Evolutionary conservation across 805 yeast species (phyloP), one percentile per base, ranked within the genome.

Genomic region (Scheffersomyces stipitis): DNA sequence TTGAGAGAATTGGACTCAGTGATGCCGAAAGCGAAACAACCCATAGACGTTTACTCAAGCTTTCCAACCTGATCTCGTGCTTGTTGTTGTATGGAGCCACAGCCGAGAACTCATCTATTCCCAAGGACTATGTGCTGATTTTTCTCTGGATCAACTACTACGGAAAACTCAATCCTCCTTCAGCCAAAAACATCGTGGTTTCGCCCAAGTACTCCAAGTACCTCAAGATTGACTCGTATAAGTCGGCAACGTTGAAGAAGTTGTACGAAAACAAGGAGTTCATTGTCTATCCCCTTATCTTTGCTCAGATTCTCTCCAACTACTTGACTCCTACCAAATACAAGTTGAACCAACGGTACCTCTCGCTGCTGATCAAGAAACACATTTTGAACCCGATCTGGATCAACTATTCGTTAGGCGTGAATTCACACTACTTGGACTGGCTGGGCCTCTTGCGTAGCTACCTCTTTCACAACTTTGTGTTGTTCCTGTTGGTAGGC

Each of bases 331-430:
- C 73, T 2, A 62, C 73, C 2, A 50, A 41, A 27, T 58, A 45
- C 49, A 56, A 52, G 44, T 50, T 59, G 43, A 66, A 65, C 45
- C 69, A 64, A 41, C 46, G 56, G 18, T 66, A 66, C 50, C 46
- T 67, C 15, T 58, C 69, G 3, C 36, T 55, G 12, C 50, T 51
- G 26, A 56, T 68, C 32, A 67, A 62, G 38, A 34, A 47, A 5
- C 41, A 52, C 20, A 48, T 64, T 4, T 51, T 67, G 38, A 62
- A 65, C 36, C 73, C 74, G 1, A 64, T 69, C 33, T 69, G 74
- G 74, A 57, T 54, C 35, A 63, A 66, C 40, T 67, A 54, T 40
- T 46, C 59, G 18, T 45, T 65, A 34, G 64, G 66, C 5, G 51
- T 47, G 13, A 45, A 42, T 7, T 33, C 48, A 15, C 56, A 52